phyloP scores from a whole-genome alignment of 1,139 yeast genomes.

The Candida pseudoviswanathii region DNA sequence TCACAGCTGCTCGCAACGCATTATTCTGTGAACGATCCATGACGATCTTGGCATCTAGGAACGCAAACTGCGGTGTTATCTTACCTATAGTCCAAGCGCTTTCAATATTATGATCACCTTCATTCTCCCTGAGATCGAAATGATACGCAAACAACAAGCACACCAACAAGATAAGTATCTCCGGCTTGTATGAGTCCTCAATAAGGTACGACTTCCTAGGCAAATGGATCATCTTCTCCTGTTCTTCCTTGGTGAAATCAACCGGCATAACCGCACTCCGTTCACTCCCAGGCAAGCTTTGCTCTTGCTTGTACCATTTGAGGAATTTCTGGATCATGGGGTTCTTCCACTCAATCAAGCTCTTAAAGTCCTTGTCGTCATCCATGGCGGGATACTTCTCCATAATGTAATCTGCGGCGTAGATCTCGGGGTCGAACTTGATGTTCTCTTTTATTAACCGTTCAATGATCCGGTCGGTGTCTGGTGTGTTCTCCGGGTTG shows the following conservation, averaged over 20 bases:
- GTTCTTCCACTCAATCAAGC: constrained; percentile 58
- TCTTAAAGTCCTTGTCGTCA: constrained; percentile 55
- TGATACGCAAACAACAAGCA: constrained; percentile 71
- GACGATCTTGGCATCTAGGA: constrained; percentile 61
- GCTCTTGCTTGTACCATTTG: constrained; percentile 50
- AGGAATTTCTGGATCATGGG: constrained; percentile 47
- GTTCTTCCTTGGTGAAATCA: constrained; percentile 61
- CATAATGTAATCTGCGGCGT: constrained; percentile 81
- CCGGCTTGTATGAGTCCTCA: constrained; percentile 45
- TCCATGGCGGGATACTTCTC: constrained; percentile 55
- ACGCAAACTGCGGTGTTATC: constrained; percentile 73
- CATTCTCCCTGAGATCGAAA: constrained; percentile 73
- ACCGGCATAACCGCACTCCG: constrained; percentile 39
- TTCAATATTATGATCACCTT: constrained; percentile 81
- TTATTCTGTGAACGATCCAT: constrained; percentile 20
- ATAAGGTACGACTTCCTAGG: constrained; percentile 67
- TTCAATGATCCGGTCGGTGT: constrained; percentile 62
- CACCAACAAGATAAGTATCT: constrained; percentile 60
- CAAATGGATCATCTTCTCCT: constrained; percentile 63
- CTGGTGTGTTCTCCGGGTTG: constrained; percentile 68
- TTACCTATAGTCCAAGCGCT: constrained; percentile 95
- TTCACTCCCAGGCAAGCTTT: constrained; percentile 22
- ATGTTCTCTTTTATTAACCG: constrained; percentile 70
- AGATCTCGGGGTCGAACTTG: constrained; percentile 86
- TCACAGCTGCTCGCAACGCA: constrained; percentile 51